Percentiles rank a stretch among this genome's conserved stretches.
Conservation (phyloP, 208 protist species). For the Zelonia costaricensis region DNA sequence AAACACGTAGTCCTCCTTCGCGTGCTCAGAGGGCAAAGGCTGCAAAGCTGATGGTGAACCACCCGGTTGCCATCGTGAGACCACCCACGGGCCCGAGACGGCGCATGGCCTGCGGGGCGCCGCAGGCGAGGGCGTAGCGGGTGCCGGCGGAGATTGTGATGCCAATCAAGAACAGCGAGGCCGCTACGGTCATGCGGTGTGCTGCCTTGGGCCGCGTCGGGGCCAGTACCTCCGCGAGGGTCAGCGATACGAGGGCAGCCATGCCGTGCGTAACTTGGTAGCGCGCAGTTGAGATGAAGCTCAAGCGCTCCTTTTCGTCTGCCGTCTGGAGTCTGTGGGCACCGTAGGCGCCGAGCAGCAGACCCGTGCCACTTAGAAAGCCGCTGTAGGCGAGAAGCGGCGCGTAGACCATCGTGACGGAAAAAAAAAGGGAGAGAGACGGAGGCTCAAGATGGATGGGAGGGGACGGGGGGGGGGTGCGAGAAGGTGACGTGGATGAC, state of each 20-base stretch:
- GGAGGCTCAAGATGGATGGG: too few relatives aligned
- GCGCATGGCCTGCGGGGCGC: conserved; percentile 12
- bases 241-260: conserved; percentile 16
- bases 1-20: too few relatives aligned
- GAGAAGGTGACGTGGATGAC: too few relatives aligned
- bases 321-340: conserved; percentile 20
- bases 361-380: conserved; percentile 21
- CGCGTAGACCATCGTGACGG: conserved; percentile 3
- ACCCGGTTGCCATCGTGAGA: conserved; percentile 24
- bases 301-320: not conserved
- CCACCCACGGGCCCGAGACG: conserved; percentile 33
- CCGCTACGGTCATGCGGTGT: conserved; percentile 10
- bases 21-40: conserved; percentile 7
- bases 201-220: conserved; percentile 5
- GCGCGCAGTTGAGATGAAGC: conserved; percentile 18
- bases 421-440: not conserved
- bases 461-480: too few relatives aligned
- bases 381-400: conserved; percentile 7
- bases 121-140: conserved; percentile 30
- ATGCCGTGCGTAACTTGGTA: conserved; percentile 35
- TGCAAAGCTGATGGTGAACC: conserved; percentile 8
- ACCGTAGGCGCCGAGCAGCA: conserved; percentile 22
- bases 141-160: conserved; percentile 32
- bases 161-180: conserved; percentile 19
- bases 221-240: not conserved